These are phyloP conservation scores for Ilyonectria sp. DNA, from an alignment of 2,329 filamentous ascomycete genomes.

Conservation along the genomic window DNA sequence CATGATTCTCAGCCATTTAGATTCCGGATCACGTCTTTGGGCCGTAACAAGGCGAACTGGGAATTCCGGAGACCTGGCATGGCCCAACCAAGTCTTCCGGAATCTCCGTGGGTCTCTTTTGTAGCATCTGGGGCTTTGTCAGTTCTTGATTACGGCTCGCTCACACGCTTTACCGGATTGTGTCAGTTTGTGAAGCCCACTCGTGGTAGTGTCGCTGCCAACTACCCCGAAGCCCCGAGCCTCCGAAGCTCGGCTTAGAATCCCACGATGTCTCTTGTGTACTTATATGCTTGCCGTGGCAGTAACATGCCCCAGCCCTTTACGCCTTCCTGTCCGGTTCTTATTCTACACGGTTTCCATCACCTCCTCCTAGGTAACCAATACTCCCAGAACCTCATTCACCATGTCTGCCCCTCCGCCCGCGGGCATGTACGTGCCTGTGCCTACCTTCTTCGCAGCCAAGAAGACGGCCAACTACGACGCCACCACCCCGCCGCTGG, in stretches of 20 bases:
- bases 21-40: neutral
- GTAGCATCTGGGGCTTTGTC: constrained; percentile 21
- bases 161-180: constrained; percentile 25
- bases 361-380: neutral
- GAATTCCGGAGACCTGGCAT: neutral
- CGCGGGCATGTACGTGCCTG: constrained; percentile 71
- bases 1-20: neutral
- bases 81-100: neutral
- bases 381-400: neutral
- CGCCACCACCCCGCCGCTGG: constrained; percentile 65
- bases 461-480: constrained; percentile 60
- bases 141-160: neutral
- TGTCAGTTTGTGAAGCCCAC: constrained; percentile 19
- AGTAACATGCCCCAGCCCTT: constrained; percentile 27
- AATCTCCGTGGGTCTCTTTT: neutral
- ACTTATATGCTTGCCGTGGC: constrained; percentile 40
- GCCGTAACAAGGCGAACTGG: neutral
- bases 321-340: constrained; percentile 21
- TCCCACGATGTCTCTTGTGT: constrained; percentile 13
- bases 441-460: constrained; percentile 74
- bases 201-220: constrained; percentile 36
- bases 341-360: neutral
- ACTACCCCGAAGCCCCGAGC: constrained; percentile 44
- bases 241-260: constrained; percentile 30
- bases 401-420: constrained; percentile 59